Conservation (phyloP, 352 stramenopile species). For the Phytophthora rubi region DNA sequence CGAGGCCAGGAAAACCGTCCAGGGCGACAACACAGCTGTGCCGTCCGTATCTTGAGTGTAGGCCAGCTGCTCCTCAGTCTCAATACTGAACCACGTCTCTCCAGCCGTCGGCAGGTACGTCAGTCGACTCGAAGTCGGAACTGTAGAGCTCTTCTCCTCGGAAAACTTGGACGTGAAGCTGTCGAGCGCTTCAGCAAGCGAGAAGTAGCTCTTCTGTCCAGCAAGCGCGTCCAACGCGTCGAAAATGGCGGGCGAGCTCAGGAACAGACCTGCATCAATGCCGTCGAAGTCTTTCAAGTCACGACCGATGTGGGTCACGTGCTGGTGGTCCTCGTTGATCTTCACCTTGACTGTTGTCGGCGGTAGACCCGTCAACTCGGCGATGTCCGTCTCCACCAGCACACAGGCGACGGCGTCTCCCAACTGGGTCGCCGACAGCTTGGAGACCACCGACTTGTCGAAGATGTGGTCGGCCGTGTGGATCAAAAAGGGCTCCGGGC, state of each 20-base stretch:
- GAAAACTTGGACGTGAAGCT: slow-evolving; percentile 53
- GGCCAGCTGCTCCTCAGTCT: slow-evolving; percentile 81
- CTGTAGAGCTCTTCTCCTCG: not conserved
- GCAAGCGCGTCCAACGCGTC: slow-evolving; percentile 66
- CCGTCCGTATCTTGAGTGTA: slow-evolving; percentile 80
- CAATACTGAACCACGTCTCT: slow-evolving; percentile 86
- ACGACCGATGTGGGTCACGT: slow-evolving; percentile 66
- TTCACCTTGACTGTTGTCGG: slow-evolving; percentile 70
- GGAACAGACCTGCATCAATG: slow-evolving; percentile 75
- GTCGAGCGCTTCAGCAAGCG: slow-evolving; percentile 72
- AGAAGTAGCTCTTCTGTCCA: slow-evolving; percentile 74
- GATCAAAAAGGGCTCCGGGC: slow-evolving; percentile 74
- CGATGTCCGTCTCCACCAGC: slow-evolving; percentile 75
- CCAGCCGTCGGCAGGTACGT: slow-evolving; percentile 69
- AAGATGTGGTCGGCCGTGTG: slow-evolving; percentile 89
- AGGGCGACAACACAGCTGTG: slow-evolving; percentile 68
- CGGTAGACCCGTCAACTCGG: slow-evolving; percentile 64
- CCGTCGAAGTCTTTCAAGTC: slow-evolving; percentile 63
- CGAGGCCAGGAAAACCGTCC: slow-evolving; percentile 79
- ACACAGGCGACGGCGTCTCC: slow-evolving; percentile 69
- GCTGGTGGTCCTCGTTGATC: slow-evolving; percentile 54
- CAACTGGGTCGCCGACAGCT: slow-evolving; percentile 64
- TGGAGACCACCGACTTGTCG: slow-evolving; percentile 80
- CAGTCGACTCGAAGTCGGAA: slow-evolving; percentile 55
- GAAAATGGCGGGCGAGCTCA: slow-evolving; percentile 77